Conservation (phyloP, 768 basidiomycete genomes). For the Cubamyces sp. region DNA sequence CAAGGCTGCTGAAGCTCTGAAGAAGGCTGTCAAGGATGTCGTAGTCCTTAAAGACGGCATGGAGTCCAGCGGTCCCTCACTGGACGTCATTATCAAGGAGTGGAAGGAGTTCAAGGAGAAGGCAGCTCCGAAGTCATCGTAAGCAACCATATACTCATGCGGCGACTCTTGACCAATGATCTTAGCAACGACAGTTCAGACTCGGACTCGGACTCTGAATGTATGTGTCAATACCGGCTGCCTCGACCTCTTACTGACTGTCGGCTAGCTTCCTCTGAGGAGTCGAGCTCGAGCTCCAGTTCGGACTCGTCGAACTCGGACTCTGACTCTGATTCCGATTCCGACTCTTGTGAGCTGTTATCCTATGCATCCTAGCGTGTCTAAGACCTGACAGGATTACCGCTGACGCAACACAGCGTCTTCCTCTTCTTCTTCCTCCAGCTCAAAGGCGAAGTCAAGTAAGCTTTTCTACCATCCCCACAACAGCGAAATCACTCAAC, state of each 20-base stretch:
- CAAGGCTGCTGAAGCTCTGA: conserved; percentile 75
- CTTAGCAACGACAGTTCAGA: conserved; percentile 10
- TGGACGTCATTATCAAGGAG: conserved; percentile 67
- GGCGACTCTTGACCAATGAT: background rate
- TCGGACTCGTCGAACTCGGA: conserved; percentile 30
- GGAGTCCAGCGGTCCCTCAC: conserved; percentile 49
- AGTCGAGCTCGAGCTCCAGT: conserved; percentile 35
- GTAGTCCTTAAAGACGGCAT: conserved; percentile 63
- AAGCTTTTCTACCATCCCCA: background rate
- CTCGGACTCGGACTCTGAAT: conserved; percentile 28
- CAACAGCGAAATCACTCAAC: background rate
- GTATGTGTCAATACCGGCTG: conserved; percentile 1
- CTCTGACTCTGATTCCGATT: conserved; percentile 32
- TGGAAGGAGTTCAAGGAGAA: conserved; percentile 52
- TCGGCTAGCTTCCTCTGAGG: conserved; percentile 29
- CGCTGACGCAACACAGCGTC: conserved; percentile 5
- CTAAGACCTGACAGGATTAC: conserved; percentile 16
- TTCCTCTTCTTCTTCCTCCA: conserved; percentile 15
- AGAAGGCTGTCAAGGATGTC: conserved; percentile 68
- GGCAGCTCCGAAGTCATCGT: conserved; percentile 29
- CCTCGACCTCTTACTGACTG: background rate
- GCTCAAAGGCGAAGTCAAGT: conserved; percentile 8
- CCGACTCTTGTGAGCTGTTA: conserved; percentile 37
- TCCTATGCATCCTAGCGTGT: background rate
- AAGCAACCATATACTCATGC: conserved; percentile 20